Evolutionary conservation across 768 basidiomycete genomes (phyloP).

Genomic region (Trametes villosa): DNA sequence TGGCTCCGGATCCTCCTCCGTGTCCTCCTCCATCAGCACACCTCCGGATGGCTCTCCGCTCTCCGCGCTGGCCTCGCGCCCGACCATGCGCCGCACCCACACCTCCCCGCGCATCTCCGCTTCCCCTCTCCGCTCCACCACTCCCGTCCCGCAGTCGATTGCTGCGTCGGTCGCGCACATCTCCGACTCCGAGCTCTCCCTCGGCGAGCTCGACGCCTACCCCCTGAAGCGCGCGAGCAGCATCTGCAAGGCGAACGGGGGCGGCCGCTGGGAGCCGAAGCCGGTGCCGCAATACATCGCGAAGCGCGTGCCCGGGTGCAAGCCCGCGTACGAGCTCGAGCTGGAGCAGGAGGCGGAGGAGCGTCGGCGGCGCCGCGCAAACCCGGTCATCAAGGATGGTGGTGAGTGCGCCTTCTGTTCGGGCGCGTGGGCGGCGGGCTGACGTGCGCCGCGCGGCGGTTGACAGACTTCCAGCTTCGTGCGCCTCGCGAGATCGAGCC

Average conservation of each 20-base stretch:
- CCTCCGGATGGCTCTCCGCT: conserved; percentile 33
- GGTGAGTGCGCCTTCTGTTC: conserved; percentile 33
- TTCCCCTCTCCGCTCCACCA: conserved; percentile 32
- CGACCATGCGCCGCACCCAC: conserved; percentile 33
- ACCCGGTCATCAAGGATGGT: conserved; percentile 70
- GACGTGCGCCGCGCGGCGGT: conserved; percentile 5
- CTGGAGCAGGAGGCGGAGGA: conserved; percentile 69
- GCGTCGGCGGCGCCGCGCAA: conserved; percentile 50
- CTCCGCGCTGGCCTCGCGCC: conserved; percentile 9
- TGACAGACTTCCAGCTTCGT: conserved; percentile 67
- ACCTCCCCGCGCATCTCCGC: conserved; percentile 40
- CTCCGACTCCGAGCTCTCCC: conserved; percentile 22
- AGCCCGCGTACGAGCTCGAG: conserved; percentile 69
- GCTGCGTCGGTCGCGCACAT: conserved; percentile 7
- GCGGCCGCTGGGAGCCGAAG: conserved; percentile 81
- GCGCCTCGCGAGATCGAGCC: conserved; percentile 55
- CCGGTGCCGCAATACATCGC: conserved; percentile 46
- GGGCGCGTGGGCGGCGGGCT: neutral
- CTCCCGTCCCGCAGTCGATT: conserved; percentile 30
- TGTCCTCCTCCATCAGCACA: conserved; percentile 36
- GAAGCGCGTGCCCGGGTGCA: conserved; percentile 65
- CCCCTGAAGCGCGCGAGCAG: conserved; percentile 68
- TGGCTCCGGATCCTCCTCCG: conserved; percentile 33
- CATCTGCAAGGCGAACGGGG: conserved; percentile 79
- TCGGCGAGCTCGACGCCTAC: conserved; percentile 73